phyloP scores from a whole-genome alignment of 352 stramenopile species.

The Peronosclerospora sorghi region DNA sequence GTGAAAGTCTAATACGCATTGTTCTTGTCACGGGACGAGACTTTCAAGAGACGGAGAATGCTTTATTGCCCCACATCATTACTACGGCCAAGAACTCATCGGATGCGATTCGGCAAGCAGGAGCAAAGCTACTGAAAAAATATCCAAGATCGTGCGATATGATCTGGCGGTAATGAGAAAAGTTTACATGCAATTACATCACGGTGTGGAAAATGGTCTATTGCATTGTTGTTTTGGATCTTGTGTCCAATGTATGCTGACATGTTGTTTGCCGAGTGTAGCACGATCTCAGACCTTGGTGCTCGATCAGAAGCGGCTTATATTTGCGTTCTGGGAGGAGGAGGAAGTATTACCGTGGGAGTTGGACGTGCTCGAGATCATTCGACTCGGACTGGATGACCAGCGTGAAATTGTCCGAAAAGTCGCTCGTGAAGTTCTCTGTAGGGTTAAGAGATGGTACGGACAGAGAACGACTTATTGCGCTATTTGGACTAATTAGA shows the following conservation, averaged over 20 bases:
- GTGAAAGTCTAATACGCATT: no score
- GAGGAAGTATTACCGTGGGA: constrained; percentile 33
- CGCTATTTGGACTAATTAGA: no score
- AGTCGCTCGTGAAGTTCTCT: no score
- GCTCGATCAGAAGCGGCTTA: constrained; percentile 42
- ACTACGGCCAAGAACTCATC: no score
- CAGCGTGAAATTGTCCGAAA: constrained; percentile 26
- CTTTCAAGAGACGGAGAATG: constrained; percentile 4
- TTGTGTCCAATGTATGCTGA: background rate
- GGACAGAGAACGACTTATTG: no score
- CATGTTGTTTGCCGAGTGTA: constrained; percentile 10
- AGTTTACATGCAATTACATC: constrained; percentile 28
- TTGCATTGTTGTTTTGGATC: no score
- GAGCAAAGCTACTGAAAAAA: constrained; percentile 31
- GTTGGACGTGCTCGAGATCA: constrained; percentile 39
- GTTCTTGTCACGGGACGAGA: no score
- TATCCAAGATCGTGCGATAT: constrained; percentile 49
- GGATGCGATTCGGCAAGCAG: constrained; percentile 35
- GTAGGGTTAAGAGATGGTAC: constrained; percentile 9
- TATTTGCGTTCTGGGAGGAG: constrained; percentile 44
- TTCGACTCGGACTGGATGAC: constrained; percentile 36
- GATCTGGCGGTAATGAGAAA: constrained; percentile 39
- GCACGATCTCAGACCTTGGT: constrained; percentile 42
- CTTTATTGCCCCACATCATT: constrained; percentile 15
- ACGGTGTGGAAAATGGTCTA: constrained; percentile 25